Evolutionary conservation across 352 stramenopile genomes (phyloP).

Genomic region (Phytophthora rubi): DNA sequence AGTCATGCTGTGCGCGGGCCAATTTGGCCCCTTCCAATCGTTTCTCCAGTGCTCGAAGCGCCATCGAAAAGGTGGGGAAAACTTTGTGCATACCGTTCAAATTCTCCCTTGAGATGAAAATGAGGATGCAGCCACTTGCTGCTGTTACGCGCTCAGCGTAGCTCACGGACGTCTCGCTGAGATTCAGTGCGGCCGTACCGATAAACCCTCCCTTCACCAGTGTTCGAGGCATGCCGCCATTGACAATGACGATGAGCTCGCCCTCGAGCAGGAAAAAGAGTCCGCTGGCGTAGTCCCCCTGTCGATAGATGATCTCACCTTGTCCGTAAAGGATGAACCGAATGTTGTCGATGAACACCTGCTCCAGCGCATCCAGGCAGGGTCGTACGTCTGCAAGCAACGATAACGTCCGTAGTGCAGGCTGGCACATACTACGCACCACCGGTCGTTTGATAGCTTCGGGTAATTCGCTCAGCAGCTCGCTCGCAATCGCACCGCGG

Average conservation of each 20-base stretch:
- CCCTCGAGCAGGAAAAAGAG: constrained; percentile 70
- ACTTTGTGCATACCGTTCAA: constrained; percentile 63
- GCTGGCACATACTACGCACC: constrained; percentile 54
- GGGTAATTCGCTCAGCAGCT: constrained; percentile 58
- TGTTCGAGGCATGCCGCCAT: constrained; percentile 39
- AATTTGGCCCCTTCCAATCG: constrained; percentile 55
- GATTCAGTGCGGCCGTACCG: constrained; percentile 51
- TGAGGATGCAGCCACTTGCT: constrained; percentile 61
- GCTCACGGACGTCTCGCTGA: constrained; percentile 60
- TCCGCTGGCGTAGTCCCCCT: constrained; percentile 65
- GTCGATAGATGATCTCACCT: constrained; percentile 63
- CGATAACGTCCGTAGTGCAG: constrained; percentile 53
- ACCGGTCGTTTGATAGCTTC: constrained; percentile 59
- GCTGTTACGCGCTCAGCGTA: constrained; percentile 65
- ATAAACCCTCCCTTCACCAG: constrained; percentile 62
- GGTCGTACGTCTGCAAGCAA: constrained; percentile 44
- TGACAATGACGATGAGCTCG: constrained; percentile 52
- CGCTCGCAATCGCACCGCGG: constrained; percentile 51
- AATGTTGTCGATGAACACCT: constrained; percentile 57
- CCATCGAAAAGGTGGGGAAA: constrained; percentile 68
- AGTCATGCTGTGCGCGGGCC: constrained; percentile 42
- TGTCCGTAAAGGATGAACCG: constrained; percentile 67
- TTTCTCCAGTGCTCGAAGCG: constrained; percentile 62
- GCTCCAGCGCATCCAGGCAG: constrained; percentile 43
- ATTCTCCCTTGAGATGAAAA: constrained; percentile 61